phyloP scores from a whole-genome alignment of 2,329 filamentous ascomycete species.

The Microascus cirrosus region DNA sequence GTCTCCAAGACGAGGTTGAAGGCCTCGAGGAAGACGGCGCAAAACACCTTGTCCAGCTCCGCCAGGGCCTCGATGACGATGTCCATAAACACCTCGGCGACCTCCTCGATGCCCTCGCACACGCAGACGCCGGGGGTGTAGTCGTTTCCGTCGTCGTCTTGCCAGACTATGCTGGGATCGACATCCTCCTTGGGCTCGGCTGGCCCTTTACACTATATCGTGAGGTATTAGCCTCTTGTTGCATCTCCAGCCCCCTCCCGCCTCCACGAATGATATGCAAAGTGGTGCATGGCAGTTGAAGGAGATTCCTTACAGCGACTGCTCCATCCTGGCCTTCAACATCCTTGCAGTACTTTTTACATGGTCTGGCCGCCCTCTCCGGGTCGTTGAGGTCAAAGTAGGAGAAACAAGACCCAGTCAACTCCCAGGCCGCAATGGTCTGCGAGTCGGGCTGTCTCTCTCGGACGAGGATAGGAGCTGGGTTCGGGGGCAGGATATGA shows the following conservation, averaged over 20 bases:
- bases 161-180: background rate
- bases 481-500: too few relatives aligned
- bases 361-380: background rate
- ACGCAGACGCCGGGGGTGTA: background rate
- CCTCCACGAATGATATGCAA: background rate
- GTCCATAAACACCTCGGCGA: background rate
- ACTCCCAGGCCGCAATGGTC: background rate
- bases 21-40: background rate
- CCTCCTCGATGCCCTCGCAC: background rate
- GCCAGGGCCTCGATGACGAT: background rate
- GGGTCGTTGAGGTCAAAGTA: conserved; percentile 1
- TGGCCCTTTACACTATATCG: background rate
- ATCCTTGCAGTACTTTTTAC: background rate
- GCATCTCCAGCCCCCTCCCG: too few relatives aligned
- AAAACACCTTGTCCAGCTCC: background rate
- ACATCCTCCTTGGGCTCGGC: background rate
- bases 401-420: background rate
- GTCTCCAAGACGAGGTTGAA: background rate
- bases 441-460: background rate
- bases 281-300: background rate
- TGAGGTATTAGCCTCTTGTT: background rate
- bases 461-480: background rate
- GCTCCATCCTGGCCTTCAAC: background rate
- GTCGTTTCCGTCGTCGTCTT: background rate
- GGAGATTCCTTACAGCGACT: background rate